Base-by-base conservation (phyloP, 73 alveolate species). In the Paramecium sonneborni region DNA sequence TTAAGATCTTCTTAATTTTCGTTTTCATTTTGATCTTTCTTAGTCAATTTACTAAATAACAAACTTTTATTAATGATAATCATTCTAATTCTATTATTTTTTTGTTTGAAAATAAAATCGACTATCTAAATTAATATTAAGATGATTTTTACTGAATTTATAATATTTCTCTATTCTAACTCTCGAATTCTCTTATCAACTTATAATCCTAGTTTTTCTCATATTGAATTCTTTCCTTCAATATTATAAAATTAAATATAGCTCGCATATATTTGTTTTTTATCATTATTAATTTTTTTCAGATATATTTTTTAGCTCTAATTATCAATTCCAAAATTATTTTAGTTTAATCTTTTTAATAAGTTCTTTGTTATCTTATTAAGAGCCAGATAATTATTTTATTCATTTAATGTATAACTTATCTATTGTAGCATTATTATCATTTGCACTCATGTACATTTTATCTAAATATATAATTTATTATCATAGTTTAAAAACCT, bases 401-500 rank as follows among this genome's bases (percentile, higher is more conserved):
- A 79, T 79, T 0, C 32, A 41, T 79, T 30, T 35, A 0, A 70
- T 76, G 24, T 76, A 76, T 10, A 43, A 12, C n/a, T 14, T 30
- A 20, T 76, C 41, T 76, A 79, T 43, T 1, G 74, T 56, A 43
- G 76, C 90, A 2, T 41, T 44, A 79, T 79, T 70, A 26, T 72
- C 90, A 69, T 85, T 69, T 3, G 91, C 94, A 44, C 91, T 62
- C 41, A 88, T 52, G 52, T 88, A 88, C 21, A 58, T 88, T 70
- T 88, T 91, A 88, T 88, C 94, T 21, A 56, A 88, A 72, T 88
- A 70, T 6, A 82, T 52, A 88, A 88, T 70, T 72, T 88, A 70
- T 68, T 69, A n/a, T n/a, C n/a, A n/a, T n/a, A n/a, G n/a, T n/a
- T n/a, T n/a, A n/a, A n/a, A n/a, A n/a, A n/a, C 28, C 70, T 88